These are phyloP conservation scores for Cyclotella kingstonii DNA, from an alignment of 108 stramenopile species.

Conservation along the genomic window DNA sequence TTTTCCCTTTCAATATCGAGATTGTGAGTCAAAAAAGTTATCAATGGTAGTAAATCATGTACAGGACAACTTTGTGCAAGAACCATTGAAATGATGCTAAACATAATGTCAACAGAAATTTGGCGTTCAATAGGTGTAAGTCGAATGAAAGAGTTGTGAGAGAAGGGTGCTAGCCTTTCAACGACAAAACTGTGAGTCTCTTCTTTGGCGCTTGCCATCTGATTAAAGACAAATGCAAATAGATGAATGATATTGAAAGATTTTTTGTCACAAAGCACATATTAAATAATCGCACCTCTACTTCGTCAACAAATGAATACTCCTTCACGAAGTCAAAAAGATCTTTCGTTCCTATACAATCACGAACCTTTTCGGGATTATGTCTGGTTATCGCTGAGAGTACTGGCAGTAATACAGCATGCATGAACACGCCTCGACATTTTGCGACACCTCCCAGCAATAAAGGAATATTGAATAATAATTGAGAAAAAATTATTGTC, in stretches of 20 bases:
- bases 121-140: conserved; percentile 39
- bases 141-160: not conserved
- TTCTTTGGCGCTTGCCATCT: too few species aligned
- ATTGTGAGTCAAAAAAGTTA: conserved; percentile 56
- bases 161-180: not conserved
- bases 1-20: conserved; percentile 54
- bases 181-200: too few species aligned
- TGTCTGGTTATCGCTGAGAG: conserved; percentile 51
- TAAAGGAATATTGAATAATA: conserved; percentile 72
- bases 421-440: conserved; percentile 43
- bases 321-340: conserved; percentile 50
- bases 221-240: too few species aligned
- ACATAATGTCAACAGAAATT: conserved; percentile 49
- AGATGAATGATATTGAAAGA: too few species aligned
- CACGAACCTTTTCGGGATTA: conserved; percentile 62
- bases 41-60: conserved; percentile 42
- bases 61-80: conserved; percentile 34
- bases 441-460: conserved; percentile 52
- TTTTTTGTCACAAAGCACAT: too few species aligned
- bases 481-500: conserved; percentile 56
- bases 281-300: conserved; percentile 35
- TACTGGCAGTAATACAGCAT: conserved; percentile 57
- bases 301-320: conserved; percentile 26
- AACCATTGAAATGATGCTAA: conserved; percentile 60
- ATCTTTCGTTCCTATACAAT: conserved; percentile 52